Percentiles rank a stretch among this genome's conserved stretches.
These are phyloP conservation scores for Paraphoma sp. DNA, from an alignment of 2,329 filamentous ascomycete genomes.

Conservation along the genomic window DNA sequence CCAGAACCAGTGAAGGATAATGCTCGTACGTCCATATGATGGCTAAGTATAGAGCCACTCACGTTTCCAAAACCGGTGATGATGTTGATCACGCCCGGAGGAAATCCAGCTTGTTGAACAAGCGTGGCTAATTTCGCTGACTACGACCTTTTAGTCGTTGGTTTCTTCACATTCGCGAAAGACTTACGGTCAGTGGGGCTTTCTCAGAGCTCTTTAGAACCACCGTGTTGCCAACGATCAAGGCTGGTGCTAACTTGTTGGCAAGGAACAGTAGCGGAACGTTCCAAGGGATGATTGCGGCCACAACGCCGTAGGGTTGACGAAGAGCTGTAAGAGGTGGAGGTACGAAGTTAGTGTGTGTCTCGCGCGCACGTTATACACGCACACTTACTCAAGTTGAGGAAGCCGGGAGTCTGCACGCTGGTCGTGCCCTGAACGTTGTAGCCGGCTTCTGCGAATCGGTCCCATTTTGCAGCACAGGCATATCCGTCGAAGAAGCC, in stretches of 20 bases:
- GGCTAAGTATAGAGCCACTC: conserved; percentile 78
- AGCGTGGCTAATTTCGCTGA: conserved; percentile 82
- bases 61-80: conserved; percentile 80
- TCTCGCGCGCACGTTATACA: no score
- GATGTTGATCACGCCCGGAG: conserved; percentile 80
- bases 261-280: conserved; percentile 36
- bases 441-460: conserved; percentile 75
- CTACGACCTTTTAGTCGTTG: conserved; percentile 67
- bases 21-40: conserved; percentile 82
- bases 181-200: conserved; percentile 76
- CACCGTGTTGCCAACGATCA: conserved; percentile 44
- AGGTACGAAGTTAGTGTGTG: no score
- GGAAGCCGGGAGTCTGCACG: conserved; percentile 37
- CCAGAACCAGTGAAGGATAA: conserved; percentile 85
- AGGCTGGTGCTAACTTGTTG: conserved; percentile 35
- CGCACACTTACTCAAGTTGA: conserved; percentile 61
- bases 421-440: conserved; percentile 84
- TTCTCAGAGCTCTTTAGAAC: conserved; percentile 44
- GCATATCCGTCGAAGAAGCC: conserved; percentile 81
- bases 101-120: conserved; percentile 79
- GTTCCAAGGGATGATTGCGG: conserved; percentile 75
- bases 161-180: conserved; percentile 11
- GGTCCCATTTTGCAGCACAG: conserved; percentile 79
- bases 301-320: conserved; percentile 79
- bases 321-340: conserved; percentile 59